These are phyloP conservation scores for Amauroascus verrucosus DNA, from an alignment of 2,329 filamentous ascomycete species.

Conservation along the genomic window DNA sequence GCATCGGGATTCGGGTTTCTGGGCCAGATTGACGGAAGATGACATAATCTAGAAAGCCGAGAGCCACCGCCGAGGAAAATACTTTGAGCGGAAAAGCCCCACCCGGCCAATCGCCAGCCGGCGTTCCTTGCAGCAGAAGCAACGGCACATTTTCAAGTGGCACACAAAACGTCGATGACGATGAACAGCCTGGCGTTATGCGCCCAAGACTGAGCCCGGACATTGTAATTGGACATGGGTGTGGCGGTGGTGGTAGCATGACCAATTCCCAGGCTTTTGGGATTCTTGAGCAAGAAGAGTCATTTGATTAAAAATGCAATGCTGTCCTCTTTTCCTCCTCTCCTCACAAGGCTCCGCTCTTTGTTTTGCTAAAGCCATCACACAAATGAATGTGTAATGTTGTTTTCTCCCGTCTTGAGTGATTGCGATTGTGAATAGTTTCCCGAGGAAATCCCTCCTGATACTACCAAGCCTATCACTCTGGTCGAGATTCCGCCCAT, in stretches of 20 bases:
- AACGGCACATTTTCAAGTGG: background rate
- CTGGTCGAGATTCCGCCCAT: background rate
- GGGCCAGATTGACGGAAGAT: background rate
- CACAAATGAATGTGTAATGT: background rate
- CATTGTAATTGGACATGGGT: background rate
- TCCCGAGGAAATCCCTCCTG: background rate
- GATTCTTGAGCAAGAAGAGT: background rate
- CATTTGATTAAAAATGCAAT: background rate
- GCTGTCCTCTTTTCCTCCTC: background rate
- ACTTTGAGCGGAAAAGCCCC: constrained; percentile 3
- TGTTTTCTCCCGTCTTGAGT: too few relatives aligned
- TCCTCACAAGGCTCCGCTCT: background rate
- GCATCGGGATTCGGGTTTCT: background rate
- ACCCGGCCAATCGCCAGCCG: background rate
- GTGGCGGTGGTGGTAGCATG: constrained; percentile 7
- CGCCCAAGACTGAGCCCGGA: background rate
- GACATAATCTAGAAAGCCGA: constrained; percentile 1
- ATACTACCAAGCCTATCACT: background rate
- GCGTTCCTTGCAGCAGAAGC: background rate
- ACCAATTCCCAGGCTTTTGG: background rate
- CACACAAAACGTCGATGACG: background rate
- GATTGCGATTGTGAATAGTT: background rate
- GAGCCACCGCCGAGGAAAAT: background rate
- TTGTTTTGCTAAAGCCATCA: background rate
- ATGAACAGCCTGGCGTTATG: too few relatives aligned